Base-by-base conservation (phyloP, 78 protist species). In the Acrasis kona region DNA sequence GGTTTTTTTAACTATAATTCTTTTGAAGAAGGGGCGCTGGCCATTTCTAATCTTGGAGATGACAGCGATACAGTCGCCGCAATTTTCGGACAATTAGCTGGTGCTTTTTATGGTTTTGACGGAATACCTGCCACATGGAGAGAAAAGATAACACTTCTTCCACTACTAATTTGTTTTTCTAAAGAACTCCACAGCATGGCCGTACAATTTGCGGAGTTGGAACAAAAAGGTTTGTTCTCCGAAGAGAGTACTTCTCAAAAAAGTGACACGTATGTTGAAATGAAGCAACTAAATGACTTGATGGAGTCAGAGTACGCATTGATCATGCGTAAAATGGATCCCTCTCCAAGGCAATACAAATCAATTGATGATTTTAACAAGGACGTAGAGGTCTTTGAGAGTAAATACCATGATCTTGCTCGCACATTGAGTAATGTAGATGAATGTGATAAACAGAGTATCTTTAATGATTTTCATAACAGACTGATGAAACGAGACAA, bases 61-160 rank as follows among this genome's bases (percentile, higher is more conserved):
- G 83, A 79, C 38, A 8, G 85, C 5, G 83, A 79, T 72, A 79
- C 83, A 19, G 41, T 8, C 5, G 84, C 85, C 10, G 83, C 83
- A 12, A 79, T 79, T 9, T 79, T 10, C 28, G 83, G 83, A 38
- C 82, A 78, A 27, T 39, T 79, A 12, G 83, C 83, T 8, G 83
- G 83, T 10, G 83, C 83, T 19, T 79, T 66, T 27, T 79, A 79
- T 67, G 83, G 83, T 7, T 34, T 77, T 5, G 81, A 77, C 28
- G 9, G 6, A 28, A 77, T 77, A 7, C 81, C 81, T 6, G 5
- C 27, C 31, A 79, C 69, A 5, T 77, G 81, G 81, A 4, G 35
- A 58, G 81, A n/a, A 10, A 75, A 10, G 12, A 50, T 76, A 10
- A 19, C 79, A 10, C 41, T 39, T 10, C 12, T 19, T 12, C 19